phyloP scores from a whole-genome alignment of 805 yeast genomes.

The Saccharomyces eubayanus region DNA sequence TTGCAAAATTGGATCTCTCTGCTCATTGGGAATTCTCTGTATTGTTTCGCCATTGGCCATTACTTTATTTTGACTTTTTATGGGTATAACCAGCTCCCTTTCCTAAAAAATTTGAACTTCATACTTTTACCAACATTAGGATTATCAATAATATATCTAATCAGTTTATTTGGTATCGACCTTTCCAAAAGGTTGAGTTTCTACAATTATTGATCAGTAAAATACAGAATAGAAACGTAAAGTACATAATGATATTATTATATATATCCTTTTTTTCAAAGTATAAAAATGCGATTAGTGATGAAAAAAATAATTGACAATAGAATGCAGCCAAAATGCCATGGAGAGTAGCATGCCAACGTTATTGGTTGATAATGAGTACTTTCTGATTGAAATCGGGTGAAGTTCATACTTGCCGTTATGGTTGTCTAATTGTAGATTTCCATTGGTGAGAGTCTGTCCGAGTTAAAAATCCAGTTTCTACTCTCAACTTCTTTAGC shows the following conservation, averaged over 20 bases:
- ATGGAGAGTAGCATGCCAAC: too few species aligned
- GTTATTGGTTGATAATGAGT: background rate
- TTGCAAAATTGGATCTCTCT: constrained; percentile 58
- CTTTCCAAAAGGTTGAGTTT: constrained; percentile 46
- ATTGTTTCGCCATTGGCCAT: constrained; percentile 63
- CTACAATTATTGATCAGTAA: constrained; percentile 9
- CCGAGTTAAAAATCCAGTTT: constrained; percentile 93
- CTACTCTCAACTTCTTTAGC: constrained; percentile 77
- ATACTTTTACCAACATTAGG: constrained; percentile 57
- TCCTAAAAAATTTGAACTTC: constrained; percentile 52
- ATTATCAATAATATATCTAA: constrained; percentile 48
- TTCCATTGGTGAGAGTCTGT: constrained; percentile 90
- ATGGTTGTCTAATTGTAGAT: constrained; percentile 54
- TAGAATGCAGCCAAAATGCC: background rate
- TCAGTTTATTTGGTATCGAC: constrained; percentile 61
- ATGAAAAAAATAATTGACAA: background rate
- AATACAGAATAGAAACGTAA: background rate
- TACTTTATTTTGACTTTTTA: constrained; percentile 76
- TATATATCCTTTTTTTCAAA: background rate
- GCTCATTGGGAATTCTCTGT: constrained; percentile 69
- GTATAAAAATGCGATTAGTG: background rate
- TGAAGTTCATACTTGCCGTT: background rate
- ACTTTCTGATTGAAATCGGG: background rate
- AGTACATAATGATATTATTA: background rate
- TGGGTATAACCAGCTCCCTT: constrained; percentile 77